These are phyloP conservation scores for Cucurbita argyrosperma DNA, from an alignment of 306 rosid genomes.

Conservation along the genomic window DNA sequence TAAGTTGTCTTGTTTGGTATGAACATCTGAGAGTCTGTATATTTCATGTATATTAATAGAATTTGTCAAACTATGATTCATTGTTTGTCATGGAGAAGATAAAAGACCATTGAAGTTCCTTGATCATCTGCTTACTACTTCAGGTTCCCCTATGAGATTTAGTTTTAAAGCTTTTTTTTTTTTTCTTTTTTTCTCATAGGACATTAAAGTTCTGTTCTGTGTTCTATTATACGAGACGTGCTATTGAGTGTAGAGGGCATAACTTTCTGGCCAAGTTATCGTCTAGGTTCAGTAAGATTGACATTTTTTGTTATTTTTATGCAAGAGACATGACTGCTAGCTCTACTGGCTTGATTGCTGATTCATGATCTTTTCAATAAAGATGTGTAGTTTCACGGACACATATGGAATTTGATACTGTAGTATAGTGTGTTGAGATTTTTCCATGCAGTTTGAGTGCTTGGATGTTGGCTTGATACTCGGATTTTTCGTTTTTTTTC, in stretches of 20 bases:
- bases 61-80: not conserved
- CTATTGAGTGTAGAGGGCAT: not conserved
- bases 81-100: not conserved
- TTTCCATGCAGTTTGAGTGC: not conserved
- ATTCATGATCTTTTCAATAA: not conserved
- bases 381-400: not conserved
- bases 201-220: not conserved
- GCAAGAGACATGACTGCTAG: not conserved
- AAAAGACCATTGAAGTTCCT: not conserved
- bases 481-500: not conserved
- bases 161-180: not conserved
- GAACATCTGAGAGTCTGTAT: not conserved
- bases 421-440: not conserved
- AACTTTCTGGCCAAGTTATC: not conserved
- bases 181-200: not conserved
- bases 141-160: not conserved
- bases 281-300: not conserved
- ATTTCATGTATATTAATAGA: not conserved
- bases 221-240: not conserved
- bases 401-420: not conserved
- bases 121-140: not conserved
- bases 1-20: constrained; percentile 19
- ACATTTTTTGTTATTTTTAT: not conserved
- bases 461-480: not conserved
- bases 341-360: not conserved